Evolutionary conservation across 129 eudicot species (phyloP), one percentile per base, ranked within the genome.

Genomic region (Saposhnikovia divaricata): DNA sequence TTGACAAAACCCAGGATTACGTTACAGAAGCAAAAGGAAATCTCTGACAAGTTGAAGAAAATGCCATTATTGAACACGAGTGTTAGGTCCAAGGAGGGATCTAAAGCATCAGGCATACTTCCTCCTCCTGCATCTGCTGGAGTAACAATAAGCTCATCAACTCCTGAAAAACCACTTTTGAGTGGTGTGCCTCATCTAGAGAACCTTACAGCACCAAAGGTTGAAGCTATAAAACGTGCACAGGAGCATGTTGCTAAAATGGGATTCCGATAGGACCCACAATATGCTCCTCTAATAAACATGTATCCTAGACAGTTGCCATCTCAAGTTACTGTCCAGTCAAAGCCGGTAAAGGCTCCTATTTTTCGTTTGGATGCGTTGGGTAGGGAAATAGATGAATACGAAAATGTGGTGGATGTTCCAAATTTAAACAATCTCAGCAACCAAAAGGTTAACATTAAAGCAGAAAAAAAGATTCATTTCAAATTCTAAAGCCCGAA

Each of bases 311-410:
- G 98, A 74, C 96, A 95, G 86, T 71, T 88, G 89, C 91, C 91
- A 19, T 86, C 90, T 50, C 96, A 95, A 38, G 91, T 87, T 31
- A 80, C 87, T 55, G 84, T 85, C 45, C 96, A 91, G 79, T 91
- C 93, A 66, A 94, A 94, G 84, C 97, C 98, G 31, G 90, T 96
- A 2, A 91, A 91, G 84, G 96, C 97, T 47, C 98, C 96, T 44
- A 92, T 95, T 46, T 94, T 95, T 81, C 97, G 92, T 71, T 80
- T 95, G 86, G 98, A 95, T 92, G 89, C 91, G 14, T 81, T 89
- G 42, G 97, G 98, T 71, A 87, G 97, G 87, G 98, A 95, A 86
- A 83, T 92, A 72, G 98, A 95, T 86, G 98, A 95, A 85, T 92
- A 90, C 72, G 97, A 97, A 85, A 92, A 92, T 84, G 94, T 92